A percentile compares a stretch with the other conserved stretches of the same genome.
These are phyloP conservation scores for Apophysomyces sp. DNA, from an alignment of 371 early-diverging fungal species.

Conservation along the genomic window DNA sequence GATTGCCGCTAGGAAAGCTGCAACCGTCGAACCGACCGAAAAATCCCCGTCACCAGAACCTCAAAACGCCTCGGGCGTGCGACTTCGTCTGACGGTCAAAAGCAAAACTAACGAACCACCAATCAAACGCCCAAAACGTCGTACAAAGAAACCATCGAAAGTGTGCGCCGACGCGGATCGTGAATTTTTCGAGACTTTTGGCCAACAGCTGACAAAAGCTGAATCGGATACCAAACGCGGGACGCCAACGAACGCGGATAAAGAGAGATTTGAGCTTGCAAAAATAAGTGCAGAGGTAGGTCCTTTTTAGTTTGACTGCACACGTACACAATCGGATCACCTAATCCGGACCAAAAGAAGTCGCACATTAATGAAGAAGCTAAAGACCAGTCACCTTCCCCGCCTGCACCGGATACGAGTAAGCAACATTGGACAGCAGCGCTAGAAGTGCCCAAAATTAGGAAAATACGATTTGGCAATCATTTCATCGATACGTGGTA, in stretches of 20 bases:
- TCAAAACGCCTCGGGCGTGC: constrained; percentile 4
- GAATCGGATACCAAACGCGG: constrained; percentile 58
- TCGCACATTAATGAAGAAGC: background rate
- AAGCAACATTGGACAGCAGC: constrained; percentile 4
- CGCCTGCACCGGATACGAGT: background rate
- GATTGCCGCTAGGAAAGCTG: constrained; percentile 3
- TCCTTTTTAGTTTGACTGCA: background rate
- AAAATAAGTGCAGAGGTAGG: constrained; percentile 40
- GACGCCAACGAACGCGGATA: constrained; percentile 51
- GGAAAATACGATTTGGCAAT: constrained; percentile 57
- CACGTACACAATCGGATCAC: background rate
- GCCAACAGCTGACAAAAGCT: constrained; percentile 50
- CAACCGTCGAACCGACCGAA: background rate
- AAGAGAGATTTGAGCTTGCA: constrained; percentile 46
- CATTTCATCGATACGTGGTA: constrained; percentile 93
- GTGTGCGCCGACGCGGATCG: constrained; percentile 16
- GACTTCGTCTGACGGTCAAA: constrained; percentile 15
- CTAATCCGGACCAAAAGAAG: background rate
- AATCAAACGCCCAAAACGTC: constrained; percentile 7
- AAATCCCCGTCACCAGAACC: background rate
- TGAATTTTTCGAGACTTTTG: constrained; percentile 44
- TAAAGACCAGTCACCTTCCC: background rate
- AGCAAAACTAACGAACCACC: background rate
- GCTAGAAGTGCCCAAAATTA: constrained; percentile 10
- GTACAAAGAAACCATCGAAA: background rate